A percentile compares a stretch with the other conserved stretches of the same genome.
phyloP scores from a whole-genome alignment of 352 stramenopile species.

The Phytophthora quininea region DNA sequence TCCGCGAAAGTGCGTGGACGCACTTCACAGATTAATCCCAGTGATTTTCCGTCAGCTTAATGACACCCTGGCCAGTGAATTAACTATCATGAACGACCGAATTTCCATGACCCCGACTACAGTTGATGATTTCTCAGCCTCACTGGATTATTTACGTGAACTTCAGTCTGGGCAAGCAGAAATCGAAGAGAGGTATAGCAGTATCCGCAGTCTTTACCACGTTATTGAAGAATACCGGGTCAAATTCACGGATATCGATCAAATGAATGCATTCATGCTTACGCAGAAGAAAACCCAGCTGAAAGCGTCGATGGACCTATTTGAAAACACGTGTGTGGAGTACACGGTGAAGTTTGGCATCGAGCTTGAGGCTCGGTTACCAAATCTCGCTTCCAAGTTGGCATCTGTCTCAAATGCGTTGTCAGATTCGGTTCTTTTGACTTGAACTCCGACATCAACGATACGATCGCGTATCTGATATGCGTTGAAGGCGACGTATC shows the following conservation, averaged over 20 bases:
- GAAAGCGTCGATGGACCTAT: slow-evolving; percentile 77
- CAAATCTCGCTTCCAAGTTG: slow-evolving; percentile 43
- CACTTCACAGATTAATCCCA: slow-evolving; percentile 61
- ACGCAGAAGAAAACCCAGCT: slow-evolving; percentile 78
- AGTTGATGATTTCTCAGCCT: slow-evolving; percentile 74
- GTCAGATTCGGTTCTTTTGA: slow-evolving; percentile 44
- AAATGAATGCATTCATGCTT: slow-evolving; percentile 77
- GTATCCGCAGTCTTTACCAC: slow-evolving; percentile 61
- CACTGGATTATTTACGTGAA: slow-evolving; percentile 59
- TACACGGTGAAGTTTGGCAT: slow-evolving; percentile 81
- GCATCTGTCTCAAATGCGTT: slow-evolving; percentile 39
- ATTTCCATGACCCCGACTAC: slow-evolving; percentile 75
- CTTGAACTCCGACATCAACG: slow-evolving; percentile 48
- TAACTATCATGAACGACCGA: slow-evolving; percentile 62
- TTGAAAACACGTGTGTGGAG: slow-evolving; percentile 71
- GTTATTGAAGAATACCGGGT: slow-evolving; percentile 76
- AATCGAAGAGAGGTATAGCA: slow-evolving; percentile 61
- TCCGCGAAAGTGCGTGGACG: slow-evolving; percentile 62
- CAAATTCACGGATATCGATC: slow-evolving; percentile 68
- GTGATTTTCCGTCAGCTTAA: slow-evolving; percentile 69
- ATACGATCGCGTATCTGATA: slow-evolving; percentile 56
- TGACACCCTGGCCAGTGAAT: slow-evolving; percentile 55
- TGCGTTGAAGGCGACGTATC: slow-evolving; percentile 36
- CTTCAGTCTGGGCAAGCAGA: slow-evolving; percentile 52
- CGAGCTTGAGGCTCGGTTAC: slow-evolving; percentile 68